Evolutionary conservation across 108 stramenopile genomes (phyloP), one percentile per base, ranked within the genome.

Genomic region (Nitzschia palea): DNA sequence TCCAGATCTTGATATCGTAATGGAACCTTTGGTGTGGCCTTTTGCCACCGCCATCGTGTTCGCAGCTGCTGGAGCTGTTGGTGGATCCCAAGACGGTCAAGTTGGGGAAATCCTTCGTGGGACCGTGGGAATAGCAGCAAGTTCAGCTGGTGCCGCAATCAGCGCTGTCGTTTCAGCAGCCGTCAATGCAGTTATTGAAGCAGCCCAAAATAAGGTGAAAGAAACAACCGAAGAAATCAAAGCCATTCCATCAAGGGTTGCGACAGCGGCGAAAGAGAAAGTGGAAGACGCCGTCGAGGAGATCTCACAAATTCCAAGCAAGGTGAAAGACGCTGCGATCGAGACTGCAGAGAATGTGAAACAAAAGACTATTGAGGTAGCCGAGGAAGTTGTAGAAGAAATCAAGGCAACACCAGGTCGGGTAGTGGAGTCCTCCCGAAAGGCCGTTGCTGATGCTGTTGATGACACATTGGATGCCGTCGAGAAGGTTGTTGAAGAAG

Each of bases 321-420:
- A 67, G 32, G 70, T 80, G 20, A 40, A 37, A 20, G 44, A 44
- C 23, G 70, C 69, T 10, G 73, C 68, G 12, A 48, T 48, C n/a
- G 47, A 48, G 22, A 48, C 47, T 5, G 47, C 47, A 20, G 47
- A 48, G 22, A 20, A 18, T 4, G 48, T 44, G 30, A 44, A 62
- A 18, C 71, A 54, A 43, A 74, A 35, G 9, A 20, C 47, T 18
- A 47, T 73, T 4, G 68, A 72, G 54, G 70, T 53, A 20, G 85
- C 70, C 3, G 76, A 70, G n/a, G 78, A 78, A 50, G 50, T 76
- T 4, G 77, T 56, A 14, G 73, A 76, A n/a, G 81, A 78, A 65
- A 76, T 82, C 69, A 72, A 80, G 68, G 87, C 83, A 25, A 86
- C 87, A 2, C 93, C 93, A 0, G 85, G 86, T 33, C 74, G 67